A percentile compares a stretch with the other conserved stretches of the same genome.
Conservation (phyloP, 345 rosid species). For the Eucalyptus urophylla region DNA sequence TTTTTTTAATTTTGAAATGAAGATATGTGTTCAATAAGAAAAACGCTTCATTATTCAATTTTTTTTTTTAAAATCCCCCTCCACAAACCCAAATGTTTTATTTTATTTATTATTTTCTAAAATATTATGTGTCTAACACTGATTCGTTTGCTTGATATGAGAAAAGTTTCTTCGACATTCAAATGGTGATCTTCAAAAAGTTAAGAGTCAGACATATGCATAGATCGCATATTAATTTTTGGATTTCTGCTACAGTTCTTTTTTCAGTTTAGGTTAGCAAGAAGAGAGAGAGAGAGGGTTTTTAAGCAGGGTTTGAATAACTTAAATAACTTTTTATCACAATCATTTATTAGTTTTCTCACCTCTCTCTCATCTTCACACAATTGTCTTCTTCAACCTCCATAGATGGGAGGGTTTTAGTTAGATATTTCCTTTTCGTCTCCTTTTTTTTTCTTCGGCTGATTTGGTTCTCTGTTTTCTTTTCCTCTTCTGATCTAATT, state of each 20-base stretch:
- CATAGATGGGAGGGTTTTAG: not conserved
- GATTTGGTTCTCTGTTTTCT: not conserved
- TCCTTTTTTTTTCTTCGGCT: not conserved
- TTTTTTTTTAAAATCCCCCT: too few relatives aligned
- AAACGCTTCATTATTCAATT: too few relatives aligned
- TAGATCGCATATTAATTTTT: not conserved
- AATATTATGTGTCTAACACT: too few relatives aligned
- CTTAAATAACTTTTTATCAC: not conserved
- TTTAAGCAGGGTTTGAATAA: not conserved
- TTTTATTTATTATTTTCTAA: too few relatives aligned
- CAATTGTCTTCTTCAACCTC: not conserved
- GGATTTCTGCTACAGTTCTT: not conserved
- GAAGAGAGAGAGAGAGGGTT: not conserved
- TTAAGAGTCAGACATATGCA: not conserved
- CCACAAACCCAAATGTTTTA: too few relatives aligned
- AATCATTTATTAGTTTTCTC: too few relatives aligned
- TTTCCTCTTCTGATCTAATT: too few relatives aligned
- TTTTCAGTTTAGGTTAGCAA: not conserved
- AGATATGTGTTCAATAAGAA: too few relatives aligned
- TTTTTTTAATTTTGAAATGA: too few relatives aligned
- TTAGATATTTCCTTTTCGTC: not conserved
- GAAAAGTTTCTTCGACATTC: not conserved
- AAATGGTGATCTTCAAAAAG: not conserved
- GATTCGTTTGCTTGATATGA: not conserved
- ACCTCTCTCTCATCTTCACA: not conserved